Conservation (phyloP, 768 basidiomycete genomes). For the Russula ochroleuca region DNA sequence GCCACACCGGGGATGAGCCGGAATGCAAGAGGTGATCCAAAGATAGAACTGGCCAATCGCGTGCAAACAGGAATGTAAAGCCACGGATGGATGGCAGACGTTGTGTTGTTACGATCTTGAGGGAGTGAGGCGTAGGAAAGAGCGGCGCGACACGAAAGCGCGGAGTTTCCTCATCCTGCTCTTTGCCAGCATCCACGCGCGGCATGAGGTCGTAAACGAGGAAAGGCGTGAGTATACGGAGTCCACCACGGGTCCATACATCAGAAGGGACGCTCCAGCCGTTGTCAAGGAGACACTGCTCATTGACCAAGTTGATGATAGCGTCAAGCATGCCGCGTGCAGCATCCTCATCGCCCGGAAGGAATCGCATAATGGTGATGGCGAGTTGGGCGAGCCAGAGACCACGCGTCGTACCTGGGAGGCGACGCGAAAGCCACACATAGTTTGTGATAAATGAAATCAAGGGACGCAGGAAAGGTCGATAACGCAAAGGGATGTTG, state of each 20-base stretch:
- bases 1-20: conserved; percentile 66
- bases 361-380: conserved; percentile 48
- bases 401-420: conserved; percentile 52
- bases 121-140: conserved; percentile 48
- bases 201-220: conserved; percentile 47
- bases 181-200: conserved; percentile 24
- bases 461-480: conserved; percentile 46
- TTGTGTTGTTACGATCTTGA: conserved; percentile 54
- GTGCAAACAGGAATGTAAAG: conserved; percentile 44
- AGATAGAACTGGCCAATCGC: conserved; percentile 66
- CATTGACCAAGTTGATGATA: conserved; percentile 38
- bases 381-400: conserved; percentile 68
- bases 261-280: conserved; percentile 38
- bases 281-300: conserved; percentile 40
- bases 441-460: conserved; percentile 51
- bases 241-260: conserved; percentile 51
- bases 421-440: conserved; percentile 52
- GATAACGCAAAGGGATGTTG: conserved; percentile 32
- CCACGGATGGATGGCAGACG: conserved; percentile 35
- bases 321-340: conserved; percentile 44
- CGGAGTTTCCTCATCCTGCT: background rate
- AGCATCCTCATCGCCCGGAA: conserved; percentile 72
- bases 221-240: conserved; percentile 57
- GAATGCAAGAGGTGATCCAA: conserved; percentile 80
- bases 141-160: conserved; percentile 47